Percentiles rank a stretch among this genome's conserved stretches.
These are phyloP conservation scores for Geotrichum candidum DNA, from an alignment of 1,139 yeast species.

Conservation along the genomic window DNA sequence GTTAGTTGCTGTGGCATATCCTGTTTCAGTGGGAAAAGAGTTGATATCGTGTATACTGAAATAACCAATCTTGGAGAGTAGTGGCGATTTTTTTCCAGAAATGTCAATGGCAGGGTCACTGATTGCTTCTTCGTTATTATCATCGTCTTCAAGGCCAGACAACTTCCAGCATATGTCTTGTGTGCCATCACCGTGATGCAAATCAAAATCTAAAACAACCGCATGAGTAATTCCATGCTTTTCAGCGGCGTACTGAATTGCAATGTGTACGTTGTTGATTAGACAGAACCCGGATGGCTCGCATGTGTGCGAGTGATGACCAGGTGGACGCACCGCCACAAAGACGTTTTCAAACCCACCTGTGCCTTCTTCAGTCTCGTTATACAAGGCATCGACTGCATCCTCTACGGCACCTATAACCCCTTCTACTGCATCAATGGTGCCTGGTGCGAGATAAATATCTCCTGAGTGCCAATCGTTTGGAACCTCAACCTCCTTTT, in stretches of 20 bases:
- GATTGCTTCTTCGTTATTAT: conserved; percentile 9
- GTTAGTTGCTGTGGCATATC: conserved; percentile 66
- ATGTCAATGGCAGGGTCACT: conserved; percentile 4
- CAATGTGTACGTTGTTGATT: conserved; percentile 76
- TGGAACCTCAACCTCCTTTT: conserved; percentile 66
- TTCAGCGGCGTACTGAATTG: conserved; percentile 69
- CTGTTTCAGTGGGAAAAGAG: conserved; percentile 79
- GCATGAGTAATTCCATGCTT: conserved; percentile 69
- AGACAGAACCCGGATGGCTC: conserved; percentile 85
- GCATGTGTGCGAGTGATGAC: conserved; percentile 84
- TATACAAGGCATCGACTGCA: conserved; percentile 56
- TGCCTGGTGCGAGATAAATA: conserved; percentile 62
- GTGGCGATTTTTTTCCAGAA: conserved; percentile 8
- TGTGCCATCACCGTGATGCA: conserved; percentile 91
- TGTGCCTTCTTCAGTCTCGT: conserved; percentile 25
- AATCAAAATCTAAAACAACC: conserved; percentile 74
- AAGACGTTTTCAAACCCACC: conserved; percentile 53
- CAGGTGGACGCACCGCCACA: conserved; percentile 75
- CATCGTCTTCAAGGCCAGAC: conserved; percentile 51
- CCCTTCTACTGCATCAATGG: conserved; percentile 71
- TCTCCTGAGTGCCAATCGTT: conserved; percentile 81
- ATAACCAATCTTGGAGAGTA: conserved; percentile 51
- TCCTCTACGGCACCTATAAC: conserved; percentile 73
- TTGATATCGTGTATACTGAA: conserved; percentile 82
- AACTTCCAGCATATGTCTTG: conserved; percentile 85